Percentiles rank a stretch among this genome's conserved stretches.
These are phyloP conservation scores for Geotrichum klebahnii DNA, from an alignment of 1,139 yeast genomes.

Conservation along the genomic window DNA sequence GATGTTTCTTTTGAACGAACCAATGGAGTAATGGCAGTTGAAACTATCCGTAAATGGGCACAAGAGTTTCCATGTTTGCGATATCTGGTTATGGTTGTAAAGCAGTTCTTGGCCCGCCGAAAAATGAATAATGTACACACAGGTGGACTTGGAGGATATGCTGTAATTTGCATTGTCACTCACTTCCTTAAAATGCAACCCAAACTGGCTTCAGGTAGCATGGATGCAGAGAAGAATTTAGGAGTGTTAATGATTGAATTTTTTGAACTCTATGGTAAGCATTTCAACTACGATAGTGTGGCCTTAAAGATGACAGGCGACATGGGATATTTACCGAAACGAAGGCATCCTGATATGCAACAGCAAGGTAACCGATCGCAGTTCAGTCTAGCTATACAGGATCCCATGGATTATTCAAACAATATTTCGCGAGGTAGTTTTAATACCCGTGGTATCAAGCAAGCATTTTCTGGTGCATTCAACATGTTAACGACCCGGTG, in stretches of 20 bases:
- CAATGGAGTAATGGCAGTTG: constrained; percentile 84
- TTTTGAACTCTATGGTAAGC: constrained; percentile 90
- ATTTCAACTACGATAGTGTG: constrained; percentile 80
- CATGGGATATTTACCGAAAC: constrained; percentile 57
- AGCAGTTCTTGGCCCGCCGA: constrained; percentile 80
- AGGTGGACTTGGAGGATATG: constrained; percentile 95
- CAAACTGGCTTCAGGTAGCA: constrained; percentile 60
- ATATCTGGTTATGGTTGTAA: constrained; percentile 77
- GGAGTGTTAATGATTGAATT: constrained; percentile 89
- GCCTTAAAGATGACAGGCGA: constrained; percentile 42
- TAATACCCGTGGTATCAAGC: constrained; percentile 73
- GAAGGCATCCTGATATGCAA: constrained; percentile 51
- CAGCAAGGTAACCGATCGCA: constrained; percentile 42
- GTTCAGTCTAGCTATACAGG: constrained; percentile 76
- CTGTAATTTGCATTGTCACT: constrained; percentile 81
- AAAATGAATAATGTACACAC: constrained; percentile 85
- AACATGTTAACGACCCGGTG: constrained; percentile 54
- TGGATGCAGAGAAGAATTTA: constrained; percentile 67
- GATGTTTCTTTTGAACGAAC: constrained; percentile 89
- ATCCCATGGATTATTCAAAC: constrained; percentile 78
- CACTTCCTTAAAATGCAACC: constrained; percentile 80
- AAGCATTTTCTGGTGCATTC: constrained; percentile 89
- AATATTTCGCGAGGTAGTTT: constrained; percentile 85
- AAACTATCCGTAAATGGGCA: constrained; percentile 72
- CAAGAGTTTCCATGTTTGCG: constrained; percentile 71